These are phyloP conservation scores for Geranium brycei DNA, from an alignment of 345 rosid genomes.

Conservation along the genomic window DNA sequence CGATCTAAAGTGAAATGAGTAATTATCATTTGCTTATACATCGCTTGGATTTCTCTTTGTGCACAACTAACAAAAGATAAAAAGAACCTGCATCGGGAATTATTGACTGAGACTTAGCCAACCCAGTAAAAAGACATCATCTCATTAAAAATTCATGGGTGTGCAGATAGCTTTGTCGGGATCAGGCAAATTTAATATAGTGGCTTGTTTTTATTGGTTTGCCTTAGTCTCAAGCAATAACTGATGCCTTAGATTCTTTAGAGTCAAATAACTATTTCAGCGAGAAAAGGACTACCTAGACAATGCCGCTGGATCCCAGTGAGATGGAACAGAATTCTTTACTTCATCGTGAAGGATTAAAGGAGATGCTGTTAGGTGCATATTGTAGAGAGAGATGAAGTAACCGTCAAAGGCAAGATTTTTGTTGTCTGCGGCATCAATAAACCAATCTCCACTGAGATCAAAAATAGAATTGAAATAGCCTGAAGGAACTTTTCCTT, in stretches of 20 bases:
- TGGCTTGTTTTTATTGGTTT: neutral
- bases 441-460: conserved; percentile 54
- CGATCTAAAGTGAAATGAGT: neutral
- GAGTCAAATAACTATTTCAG: neutral
- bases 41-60: no score
- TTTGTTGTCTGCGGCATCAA: conserved; percentile 43
- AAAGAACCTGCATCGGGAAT: no score
- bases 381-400: conserved; percentile 52
- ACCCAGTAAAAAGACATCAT: no score
- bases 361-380: conserved; percentile 50
- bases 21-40: neutral
- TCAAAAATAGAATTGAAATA: conserved; percentile 48
- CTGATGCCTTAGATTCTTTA: no score
- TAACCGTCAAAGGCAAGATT: conserved; percentile 66
- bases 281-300: conserved; percentile 31
- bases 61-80: no score
- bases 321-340: conserved; percentile 47
- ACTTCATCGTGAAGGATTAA: conserved; percentile 41
- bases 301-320: conserved; percentile 54
- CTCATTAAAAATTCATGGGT: no score
- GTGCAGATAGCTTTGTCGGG: no score
- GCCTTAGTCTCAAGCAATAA: neutral
- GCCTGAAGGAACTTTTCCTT: conserved; percentile 69
- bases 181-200: no score
- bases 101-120: no score